Evolutionary conservation across 2,329 filamentous ascomycete genomes (phyloP), one percentile per base, ranked within the genome.

Genomic region (Xylaria arbuscula): DNA sequence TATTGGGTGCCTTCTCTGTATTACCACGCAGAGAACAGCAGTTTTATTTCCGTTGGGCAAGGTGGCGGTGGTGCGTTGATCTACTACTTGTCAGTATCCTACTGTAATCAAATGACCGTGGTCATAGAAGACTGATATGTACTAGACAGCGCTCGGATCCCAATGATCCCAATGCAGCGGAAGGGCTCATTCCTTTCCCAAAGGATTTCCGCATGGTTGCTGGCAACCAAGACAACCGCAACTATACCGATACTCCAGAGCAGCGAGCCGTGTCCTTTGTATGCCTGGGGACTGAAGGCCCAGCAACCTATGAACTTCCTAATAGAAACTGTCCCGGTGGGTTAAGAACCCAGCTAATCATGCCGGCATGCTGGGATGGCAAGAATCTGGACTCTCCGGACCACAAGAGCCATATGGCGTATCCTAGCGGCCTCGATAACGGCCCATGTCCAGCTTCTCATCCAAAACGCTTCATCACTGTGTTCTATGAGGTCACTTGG

Each of bases 121-220:
- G 32, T 48, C 15, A 66, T 19, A 28, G 6, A 50, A 63, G 79
- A 79, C 47, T 69, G 51, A 70, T 47, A 32, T 47, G 2, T 32
- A 42, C 13, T 38, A 72, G 70, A 10, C 81, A 85, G 72, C 79
- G 86, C 64, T 75, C 78, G 48, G 80, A 83, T 69, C 70, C 75
- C 55, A 76, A 73, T 2, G 80, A 81, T 53, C 77, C 78, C 6
- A 74, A 78, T 48, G 78, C 81, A 69, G 76, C 81, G 19, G 83
- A 85, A 58, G 82, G 83, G n/a, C 81, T 89, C 6, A 78, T 83
- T 36, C 86, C 88, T 2, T 91, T 90, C 73, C 90, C 89, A 0
- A 77, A 83, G 19, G 87, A 84, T 61, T 89, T 92, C 73, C 87
- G 88, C 61, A 92, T 92, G 88, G 62, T 92, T 38, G 87, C 89